Evolutionary conservation across 352 stramenopile genomes (phyloP).

Genomic region (Albugo candida): DNA sequence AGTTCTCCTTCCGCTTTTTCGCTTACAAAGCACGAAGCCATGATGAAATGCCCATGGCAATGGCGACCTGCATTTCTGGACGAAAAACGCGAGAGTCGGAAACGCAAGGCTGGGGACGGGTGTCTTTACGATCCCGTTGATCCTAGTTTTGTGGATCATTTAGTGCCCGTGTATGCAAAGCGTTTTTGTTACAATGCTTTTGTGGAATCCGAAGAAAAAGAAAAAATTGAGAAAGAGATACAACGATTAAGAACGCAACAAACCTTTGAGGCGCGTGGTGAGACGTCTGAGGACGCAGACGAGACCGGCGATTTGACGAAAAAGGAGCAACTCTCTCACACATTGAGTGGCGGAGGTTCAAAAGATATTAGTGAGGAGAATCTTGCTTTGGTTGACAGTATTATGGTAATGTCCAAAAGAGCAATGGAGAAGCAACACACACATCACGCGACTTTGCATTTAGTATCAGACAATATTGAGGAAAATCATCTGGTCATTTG

Average conservation of each 20-base stretch:
- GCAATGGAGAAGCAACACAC: conserved; percentile 21
- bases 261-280: conserved; percentile 17
- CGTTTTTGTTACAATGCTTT: conserved; percentile 46
- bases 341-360: conserved; percentile 9
- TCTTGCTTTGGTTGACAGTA: conserved; percentile 49
- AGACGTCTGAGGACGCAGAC: conserved; percentile 17
- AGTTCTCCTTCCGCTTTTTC: no score
- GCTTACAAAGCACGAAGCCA: conserved; percentile 36
- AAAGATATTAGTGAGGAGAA: conserved; percentile 29
- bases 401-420: conserved; percentile 55
- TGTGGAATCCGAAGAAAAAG: conserved; percentile 59
- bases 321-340: conserved; percentile 1
- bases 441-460: no score
- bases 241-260: conserved; percentile 61
- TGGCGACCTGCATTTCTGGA: conserved; percentile 73
- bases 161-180: conserved; percentile 57
- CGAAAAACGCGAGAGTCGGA: conserved; percentile 59
- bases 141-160: conserved; percentile 66
- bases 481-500: no score
- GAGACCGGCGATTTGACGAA: conserved; percentile 7
- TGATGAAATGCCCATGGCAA: conserved; percentile 79
- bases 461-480: no score
- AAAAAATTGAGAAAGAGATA: conserved; percentile 69
- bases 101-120: conserved; percentile 65
- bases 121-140: conserved; percentile 75